Conservation (phyloP, 2,329 filamentous ascomycete species). For the Aciculosporium take region DNA sequence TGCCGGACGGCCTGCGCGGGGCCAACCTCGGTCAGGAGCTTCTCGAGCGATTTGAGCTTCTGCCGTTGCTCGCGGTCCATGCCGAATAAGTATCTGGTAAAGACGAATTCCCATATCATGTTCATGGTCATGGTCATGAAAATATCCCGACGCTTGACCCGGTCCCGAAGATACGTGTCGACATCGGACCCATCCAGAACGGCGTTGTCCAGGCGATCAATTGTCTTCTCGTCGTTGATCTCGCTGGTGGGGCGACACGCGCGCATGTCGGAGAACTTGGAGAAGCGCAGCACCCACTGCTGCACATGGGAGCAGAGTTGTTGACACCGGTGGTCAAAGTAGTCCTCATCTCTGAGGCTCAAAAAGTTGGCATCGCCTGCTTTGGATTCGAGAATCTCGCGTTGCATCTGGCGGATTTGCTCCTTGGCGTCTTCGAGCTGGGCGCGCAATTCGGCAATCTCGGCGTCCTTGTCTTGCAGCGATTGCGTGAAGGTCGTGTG, state of each 20-base stretch:
- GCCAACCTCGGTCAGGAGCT: constrained; percentile 77
- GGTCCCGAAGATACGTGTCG: constrained; percentile 73
- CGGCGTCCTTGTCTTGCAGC: constrained; percentile 68
- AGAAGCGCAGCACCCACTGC: constrained; percentile 96
- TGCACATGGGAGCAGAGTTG: constrained; percentile 91
- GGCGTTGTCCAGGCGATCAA: constrained; percentile 86
- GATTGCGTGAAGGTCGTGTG: constrained; percentile 49
- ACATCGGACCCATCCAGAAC: constrained; percentile 91
- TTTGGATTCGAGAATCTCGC: constrained; percentile 42
- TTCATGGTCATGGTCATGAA: constrained; percentile 99
- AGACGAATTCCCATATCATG: constrained; percentile 98
- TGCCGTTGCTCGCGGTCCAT: constrained; percentile 97
- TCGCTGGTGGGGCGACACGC: constrained; percentile 72
- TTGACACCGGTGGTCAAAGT: constrained; percentile 89
- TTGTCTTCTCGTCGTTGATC: constrained; percentile 81
- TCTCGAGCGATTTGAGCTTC: constrained; percentile 92
- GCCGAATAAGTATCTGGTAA: constrained; percentile 93
- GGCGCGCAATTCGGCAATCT: constrained; percentile 62
- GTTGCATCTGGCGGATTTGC: constrained; percentile 37
- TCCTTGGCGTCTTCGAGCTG: constrained; percentile 63
- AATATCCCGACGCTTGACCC: constrained; percentile 76
- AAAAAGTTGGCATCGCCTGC: constrained; percentile 60
- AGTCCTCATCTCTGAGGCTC: constrained; percentile 72
- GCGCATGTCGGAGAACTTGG: constrained; percentile 89
- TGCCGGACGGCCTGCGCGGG: constrained; percentile 80